These are phyloP conservation scores for Xylariaceae sp. DNA, from an alignment of 2,329 filamentous ascomycete species.

Conservation along the genomic window DNA sequence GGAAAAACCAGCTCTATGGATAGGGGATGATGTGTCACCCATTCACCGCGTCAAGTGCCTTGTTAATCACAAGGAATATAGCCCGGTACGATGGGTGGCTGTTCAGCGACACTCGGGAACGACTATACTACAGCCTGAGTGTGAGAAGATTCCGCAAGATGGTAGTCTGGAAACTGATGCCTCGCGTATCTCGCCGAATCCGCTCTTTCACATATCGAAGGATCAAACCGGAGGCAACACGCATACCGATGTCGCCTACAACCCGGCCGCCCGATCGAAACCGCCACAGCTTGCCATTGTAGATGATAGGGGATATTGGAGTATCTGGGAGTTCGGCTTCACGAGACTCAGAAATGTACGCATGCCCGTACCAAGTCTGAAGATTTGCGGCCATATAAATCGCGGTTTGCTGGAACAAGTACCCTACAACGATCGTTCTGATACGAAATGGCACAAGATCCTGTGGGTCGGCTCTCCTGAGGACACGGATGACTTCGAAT, in stretches of 20 bases:
- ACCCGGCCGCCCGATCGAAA: conserved; percentile 46
- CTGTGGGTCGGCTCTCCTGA: conserved; percentile 37
- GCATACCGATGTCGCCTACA: conserved; percentile 62
- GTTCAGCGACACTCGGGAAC: conserved; percentile 50
- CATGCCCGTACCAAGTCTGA: conserved; percentile 32
- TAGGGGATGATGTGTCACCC: conserved; percentile 40
- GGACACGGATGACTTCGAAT: conserved; percentile 35
- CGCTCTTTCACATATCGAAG: conserved; percentile 47
- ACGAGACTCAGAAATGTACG: conserved; percentile 34
- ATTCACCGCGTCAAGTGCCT: conserved; percentile 49
- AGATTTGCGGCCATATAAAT: conserved; percentile 41
- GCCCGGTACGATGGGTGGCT: conserved; percentile 46
- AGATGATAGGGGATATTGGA: conserved; percentile 62
- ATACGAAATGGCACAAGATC: conserved; percentile 39
- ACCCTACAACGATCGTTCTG: conserved; percentile 29
- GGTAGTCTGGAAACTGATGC: conserved; percentile 25
- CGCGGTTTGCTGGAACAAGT: conserved; percentile 36
- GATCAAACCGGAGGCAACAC: conserved; percentile 48
- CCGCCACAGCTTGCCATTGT: conserved; percentile 59
- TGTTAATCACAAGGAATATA: conserved; percentile 34
- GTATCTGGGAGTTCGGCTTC: conserved; percentile 55
- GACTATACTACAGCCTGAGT: conserved; percentile 47
- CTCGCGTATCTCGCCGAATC: conserved; percentile 52
- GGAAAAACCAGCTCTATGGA: conserved; percentile 49
- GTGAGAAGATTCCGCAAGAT: conserved; percentile 34